A percentile compares a stretch with the other conserved stretches of the same genome.
phyloP scores from a whole-genome alignment of 2,329 filamentous ascomycete genomes.

The Ampelomyces quisqualis region DNA sequence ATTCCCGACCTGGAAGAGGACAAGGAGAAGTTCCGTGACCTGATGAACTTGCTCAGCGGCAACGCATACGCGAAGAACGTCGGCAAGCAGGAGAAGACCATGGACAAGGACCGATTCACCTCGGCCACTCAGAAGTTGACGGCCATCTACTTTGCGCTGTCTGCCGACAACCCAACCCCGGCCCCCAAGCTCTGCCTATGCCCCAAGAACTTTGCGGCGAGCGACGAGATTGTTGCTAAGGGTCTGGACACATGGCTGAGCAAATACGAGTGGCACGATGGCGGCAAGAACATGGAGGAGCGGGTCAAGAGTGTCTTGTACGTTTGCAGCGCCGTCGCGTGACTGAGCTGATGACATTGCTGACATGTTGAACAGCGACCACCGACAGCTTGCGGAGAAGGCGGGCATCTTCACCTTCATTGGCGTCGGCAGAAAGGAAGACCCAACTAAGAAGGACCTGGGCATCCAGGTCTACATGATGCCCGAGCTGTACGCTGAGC shows the following conservation, averaged over 20 bases:
- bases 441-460: background rate
- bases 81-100: no score
- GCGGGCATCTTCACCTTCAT: background rate
- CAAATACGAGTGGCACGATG: background rate
- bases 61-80: no score
- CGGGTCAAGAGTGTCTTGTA: background rate
- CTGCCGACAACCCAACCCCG: background rate
- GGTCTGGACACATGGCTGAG: background rate
- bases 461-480: background rate
- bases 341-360: background rate
- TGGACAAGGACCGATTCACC: background rate
- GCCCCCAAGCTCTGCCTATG: background rate
- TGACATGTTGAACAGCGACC: background rate
- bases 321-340: background rate
- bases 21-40: background rate
- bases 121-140: background rate
- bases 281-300: background rate
- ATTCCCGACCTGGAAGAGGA: background rate
- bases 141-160: background rate
- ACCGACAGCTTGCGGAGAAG: background rate
- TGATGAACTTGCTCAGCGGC: no score
- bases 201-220: background rate
- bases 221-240: background rate
- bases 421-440: background rate
- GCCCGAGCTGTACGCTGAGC: background rate